These are phyloP conservation scores for Botrytis deweyae DNA, from an alignment of 2,329 filamentous ascomycete genomes.

Conservation along the genomic window DNA sequence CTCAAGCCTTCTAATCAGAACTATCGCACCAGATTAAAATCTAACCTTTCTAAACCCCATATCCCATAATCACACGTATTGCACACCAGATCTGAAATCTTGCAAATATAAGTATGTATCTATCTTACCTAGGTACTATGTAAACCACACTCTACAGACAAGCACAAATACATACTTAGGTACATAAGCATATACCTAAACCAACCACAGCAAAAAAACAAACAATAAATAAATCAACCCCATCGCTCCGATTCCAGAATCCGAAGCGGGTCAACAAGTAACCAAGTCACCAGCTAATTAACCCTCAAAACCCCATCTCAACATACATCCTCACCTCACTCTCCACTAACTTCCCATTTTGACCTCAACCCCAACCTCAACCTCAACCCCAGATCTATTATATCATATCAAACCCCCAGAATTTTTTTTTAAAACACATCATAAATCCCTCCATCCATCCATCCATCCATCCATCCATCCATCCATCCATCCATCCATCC, in stretches of 20 bases:
- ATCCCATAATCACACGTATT: neutral
- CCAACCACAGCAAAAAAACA: too few species aligned
- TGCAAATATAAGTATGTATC: neutral
- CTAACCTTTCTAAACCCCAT: neutral
- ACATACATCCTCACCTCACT: neutral
- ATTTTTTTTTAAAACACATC: neutral
- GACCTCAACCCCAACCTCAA: too few species aligned
- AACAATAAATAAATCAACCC: neutral
- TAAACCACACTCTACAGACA: neutral
- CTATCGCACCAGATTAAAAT: neutral
- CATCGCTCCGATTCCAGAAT: neutral
- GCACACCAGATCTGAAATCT: neutral
- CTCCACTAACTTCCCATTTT: too few species aligned
- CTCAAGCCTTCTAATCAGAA: neutral
- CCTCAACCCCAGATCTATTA: too few species aligned
- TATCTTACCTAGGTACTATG: too few species aligned
- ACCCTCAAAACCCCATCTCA: neutral
- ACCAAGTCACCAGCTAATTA: neutral
- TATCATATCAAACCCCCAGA: too few species aligned
- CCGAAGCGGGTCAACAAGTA: fast-evolving
- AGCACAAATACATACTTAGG: neutral
- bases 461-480: too few species aligned
- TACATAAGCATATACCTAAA: neutral
- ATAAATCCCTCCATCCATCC: too few species aligned
- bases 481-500: too few species aligned